Evolutionary conservation across 306 rosid species (phyloP).

Genomic region (Casuarina equisetifolia): DNA sequence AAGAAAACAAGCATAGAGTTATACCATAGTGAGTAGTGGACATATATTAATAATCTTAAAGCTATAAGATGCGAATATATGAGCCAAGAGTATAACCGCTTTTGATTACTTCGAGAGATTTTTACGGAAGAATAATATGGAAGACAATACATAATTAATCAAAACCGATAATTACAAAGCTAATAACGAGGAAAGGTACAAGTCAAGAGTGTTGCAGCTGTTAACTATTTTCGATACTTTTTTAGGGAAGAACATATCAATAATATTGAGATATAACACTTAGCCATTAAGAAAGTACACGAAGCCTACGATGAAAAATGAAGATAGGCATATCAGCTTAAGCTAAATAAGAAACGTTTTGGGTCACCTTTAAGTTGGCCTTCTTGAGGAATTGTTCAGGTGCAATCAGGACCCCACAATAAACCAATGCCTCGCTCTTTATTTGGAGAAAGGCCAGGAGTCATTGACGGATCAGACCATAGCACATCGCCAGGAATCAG

Average conservation of each 20-base stretch:
- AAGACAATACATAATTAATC: too few relatives aligned
- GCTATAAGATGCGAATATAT: too few relatives aligned
- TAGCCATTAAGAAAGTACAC: not conserved
- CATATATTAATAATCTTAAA: too few relatives aligned
- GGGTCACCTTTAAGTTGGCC: slow-evolving; percentile 56
- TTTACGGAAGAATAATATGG: too few relatives aligned
- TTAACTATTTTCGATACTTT: not conserved
- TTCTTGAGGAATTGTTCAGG: slow-evolving; percentile 86
- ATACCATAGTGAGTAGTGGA: not conserved
- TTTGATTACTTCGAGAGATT: too few relatives aligned
- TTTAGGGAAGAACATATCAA: not conserved
- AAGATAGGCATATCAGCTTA: not conserved
- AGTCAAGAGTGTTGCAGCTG: slow-evolving; percentile 1
- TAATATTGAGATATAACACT: not conserved
- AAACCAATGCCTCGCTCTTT: slow-evolving; percentile 87
- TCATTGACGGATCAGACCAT: slow-evolving; percentile 92
- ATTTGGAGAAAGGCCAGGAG: slow-evolving; percentile 74
- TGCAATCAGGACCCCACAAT: slow-evolving; percentile 89
- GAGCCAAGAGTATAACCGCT: too few relatives aligned
- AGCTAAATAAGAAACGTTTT: not conserved
- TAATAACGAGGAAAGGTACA: not conserved
- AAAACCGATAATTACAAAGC: not conserved
- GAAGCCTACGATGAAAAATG: not conserved
- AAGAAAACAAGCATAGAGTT: not conserved
- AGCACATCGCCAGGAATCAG: slow-evolving; percentile 92